phyloP scores from a whole-genome alignment of 768 basidiomycete genomes.

The Lentinula lateritia region DNA sequence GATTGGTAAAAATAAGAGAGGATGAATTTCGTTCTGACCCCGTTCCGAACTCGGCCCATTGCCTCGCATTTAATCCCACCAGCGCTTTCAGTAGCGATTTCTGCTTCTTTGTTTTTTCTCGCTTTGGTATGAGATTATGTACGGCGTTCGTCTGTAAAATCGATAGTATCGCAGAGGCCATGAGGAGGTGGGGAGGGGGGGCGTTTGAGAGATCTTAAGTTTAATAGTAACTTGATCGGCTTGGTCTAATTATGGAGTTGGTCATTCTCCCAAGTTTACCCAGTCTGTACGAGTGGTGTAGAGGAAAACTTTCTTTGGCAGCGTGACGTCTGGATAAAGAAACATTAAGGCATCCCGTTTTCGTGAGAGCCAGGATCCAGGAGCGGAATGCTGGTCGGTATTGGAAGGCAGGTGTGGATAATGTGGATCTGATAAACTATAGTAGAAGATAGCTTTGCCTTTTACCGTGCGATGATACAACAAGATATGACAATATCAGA shows the following conservation, averaged over 20 bases:
- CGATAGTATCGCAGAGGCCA: neutral
- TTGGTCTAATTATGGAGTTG: neutral
- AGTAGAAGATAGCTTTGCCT: neutral
- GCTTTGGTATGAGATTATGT: slow-evolving; percentile 25
- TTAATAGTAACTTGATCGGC: no score
- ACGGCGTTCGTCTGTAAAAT: neutral
- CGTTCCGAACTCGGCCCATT: slow-evolving; percentile 54
- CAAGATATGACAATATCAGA: neutral
- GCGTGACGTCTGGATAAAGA: neutral
- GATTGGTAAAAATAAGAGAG: neutral
- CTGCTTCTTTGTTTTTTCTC: slow-evolving; percentile 31
- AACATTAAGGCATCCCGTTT: neutral
- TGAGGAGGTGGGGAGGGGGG: neutral
- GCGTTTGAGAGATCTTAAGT: no score
- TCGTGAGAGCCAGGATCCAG: neutral
- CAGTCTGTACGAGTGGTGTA: neutral
- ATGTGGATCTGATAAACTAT: neutral
- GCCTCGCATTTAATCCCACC: slow-evolving; percentile 38
- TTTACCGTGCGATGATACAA: neutral
- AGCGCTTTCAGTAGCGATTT: slow-evolving; percentile 41
- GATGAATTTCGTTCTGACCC: slow-evolving; percentile 40
- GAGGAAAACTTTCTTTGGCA: neutral
- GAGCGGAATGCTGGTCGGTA: no score
- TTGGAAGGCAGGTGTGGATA: neutral
- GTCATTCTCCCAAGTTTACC: neutral